These are phyloP conservation scores for Salvia hispanica DNA, from an alignment of 257 asterid species.

Conservation along the genomic window DNA sequence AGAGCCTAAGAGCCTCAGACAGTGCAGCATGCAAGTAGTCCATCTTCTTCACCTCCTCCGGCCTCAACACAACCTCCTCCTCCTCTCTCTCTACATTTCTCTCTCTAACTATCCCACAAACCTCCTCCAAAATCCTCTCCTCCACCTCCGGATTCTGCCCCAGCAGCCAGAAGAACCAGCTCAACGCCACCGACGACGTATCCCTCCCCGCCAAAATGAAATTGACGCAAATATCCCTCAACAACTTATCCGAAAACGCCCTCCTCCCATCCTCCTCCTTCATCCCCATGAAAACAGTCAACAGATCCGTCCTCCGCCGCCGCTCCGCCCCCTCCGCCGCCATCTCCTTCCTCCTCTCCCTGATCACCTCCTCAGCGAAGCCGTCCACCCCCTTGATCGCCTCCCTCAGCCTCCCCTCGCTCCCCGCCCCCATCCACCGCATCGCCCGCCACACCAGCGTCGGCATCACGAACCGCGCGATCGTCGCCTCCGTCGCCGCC, in stretches of 20 bases:
- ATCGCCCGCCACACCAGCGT: slow-evolving; percentile 74
- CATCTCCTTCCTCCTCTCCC: slow-evolving; percentile 70
- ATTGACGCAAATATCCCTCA: slow-evolving; percentile 88
- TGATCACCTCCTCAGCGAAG: slow-evolving; percentile 72
- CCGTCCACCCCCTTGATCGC: slow-evolving; percentile 65
- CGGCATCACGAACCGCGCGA: slow-evolving; percentile 69
- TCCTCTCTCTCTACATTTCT: neutral
- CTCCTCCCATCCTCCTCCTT: slow-evolving; percentile 61
- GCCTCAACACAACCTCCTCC: neutral
- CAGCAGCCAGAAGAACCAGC: slow-evolving; percentile 96
- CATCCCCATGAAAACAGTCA: slow-evolving; percentile 78
- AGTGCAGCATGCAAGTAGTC: slow-evolving; percentile 93
- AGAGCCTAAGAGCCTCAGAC: slow-evolving; percentile 84
- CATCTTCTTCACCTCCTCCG: slow-evolving; percentile 79
- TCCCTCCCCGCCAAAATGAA: slow-evolving; percentile 94
- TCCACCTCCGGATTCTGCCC: slow-evolving; percentile 61
- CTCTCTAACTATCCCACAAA: slow-evolving; percentile 53
- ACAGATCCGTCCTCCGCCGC: slow-evolving; percentile 61
- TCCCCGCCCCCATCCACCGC: slow-evolving; percentile 60
- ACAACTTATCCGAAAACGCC: slow-evolving; percentile 56
- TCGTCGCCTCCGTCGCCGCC: slow-evolving; percentile 83
- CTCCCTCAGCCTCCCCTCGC: slow-evolving; percentile 55
- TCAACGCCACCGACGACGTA: slow-evolving; percentile 38
- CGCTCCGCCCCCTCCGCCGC: slow-evolving; percentile 27
- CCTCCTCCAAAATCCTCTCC: slow-evolving; percentile 66